Percentiles rank a stretch among this genome's conserved stretches.
These are phyloP conservation scores for Oryza rufipogon DNA, from an alignment of 176 grass and related monocot species.

Conservation along the genomic window DNA sequence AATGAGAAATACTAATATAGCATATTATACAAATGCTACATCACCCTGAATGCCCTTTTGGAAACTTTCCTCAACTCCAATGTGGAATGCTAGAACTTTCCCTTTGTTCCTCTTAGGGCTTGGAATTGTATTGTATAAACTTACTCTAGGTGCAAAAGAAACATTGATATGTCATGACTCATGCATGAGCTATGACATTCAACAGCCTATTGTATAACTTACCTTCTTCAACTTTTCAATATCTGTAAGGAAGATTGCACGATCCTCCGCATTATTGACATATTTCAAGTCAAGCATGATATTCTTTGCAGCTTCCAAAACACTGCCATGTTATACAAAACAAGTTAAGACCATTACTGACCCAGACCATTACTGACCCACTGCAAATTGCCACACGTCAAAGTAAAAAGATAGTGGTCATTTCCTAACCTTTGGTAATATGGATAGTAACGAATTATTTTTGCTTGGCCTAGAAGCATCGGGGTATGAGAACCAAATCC, in stretches of 20 bases:
- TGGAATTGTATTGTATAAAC: background rate
- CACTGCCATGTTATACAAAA: slow-evolving; percentile 61
- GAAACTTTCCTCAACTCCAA: slow-evolving; percentile 12
- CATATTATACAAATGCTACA: slow-evolving; percentile 15
- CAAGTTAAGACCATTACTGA: slow-evolving; percentile 37
- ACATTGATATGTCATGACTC: slow-evolving; percentile 21
- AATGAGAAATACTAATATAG: slow-evolving; percentile 3
- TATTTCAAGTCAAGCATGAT: slow-evolving; percentile 84
- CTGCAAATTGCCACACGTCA: slow-evolving; percentile 32
- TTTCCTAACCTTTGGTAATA: slow-evolving; percentile 75
- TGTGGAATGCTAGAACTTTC: slow-evolving; percentile 2
- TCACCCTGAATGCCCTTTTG: slow-evolving; percentile 4
- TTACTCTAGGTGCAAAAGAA: background rate
- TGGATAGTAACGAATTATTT: slow-evolving; percentile 89
- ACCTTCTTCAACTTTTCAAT: slow-evolving; percentile 81
- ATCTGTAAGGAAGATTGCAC: slow-evolving; percentile 71
- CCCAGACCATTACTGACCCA: slow-evolving; percentile 24
- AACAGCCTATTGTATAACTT: slow-evolving; percentile 23
- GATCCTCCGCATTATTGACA: slow-evolving; percentile 88
- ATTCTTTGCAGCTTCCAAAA: slow-evolving; percentile 70
- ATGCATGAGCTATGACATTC: background rate
- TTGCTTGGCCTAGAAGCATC: slow-evolving; percentile 96
- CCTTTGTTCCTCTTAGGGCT: background rate
- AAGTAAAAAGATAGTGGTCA: slow-evolving; percentile 13
- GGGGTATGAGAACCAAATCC: slow-evolving; percentile 99